Evolutionary conservation across 2,329 filamentous ascomycete genomes (phyloP).

Genomic region (Trichoderma sp.): DNA sequence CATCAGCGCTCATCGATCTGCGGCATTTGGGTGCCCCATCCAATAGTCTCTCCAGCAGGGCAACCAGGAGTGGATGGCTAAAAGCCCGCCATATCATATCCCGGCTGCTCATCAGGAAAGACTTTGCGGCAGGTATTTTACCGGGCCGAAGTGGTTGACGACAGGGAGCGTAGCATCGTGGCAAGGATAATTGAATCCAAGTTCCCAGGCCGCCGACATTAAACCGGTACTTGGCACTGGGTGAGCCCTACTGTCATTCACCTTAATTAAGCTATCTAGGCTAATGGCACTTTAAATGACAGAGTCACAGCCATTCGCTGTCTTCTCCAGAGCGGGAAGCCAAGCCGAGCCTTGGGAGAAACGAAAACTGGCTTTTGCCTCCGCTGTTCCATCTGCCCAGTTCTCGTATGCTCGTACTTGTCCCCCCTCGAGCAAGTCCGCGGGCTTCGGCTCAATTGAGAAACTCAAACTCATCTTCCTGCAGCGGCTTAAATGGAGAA

Average conservation of each 20-base stretch:
- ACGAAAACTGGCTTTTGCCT: background rate
- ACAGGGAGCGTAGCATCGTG: background rate
- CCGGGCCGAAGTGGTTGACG: background rate
- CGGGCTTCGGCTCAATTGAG: slow-evolving; percentile 13
- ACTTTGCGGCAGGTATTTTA: slow-evolving; percentile 2
- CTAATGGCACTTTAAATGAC: background rate
- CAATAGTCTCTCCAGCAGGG: background rate
- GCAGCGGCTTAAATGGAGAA: background rate
- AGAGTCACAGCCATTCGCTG: background rate
- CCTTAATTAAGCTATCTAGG: background rate
- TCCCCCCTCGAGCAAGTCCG: background rate
- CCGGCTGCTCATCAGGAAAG: background rate
- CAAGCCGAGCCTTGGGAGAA: background rate
- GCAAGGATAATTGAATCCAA: background rate
- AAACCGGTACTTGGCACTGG: slow-evolving; percentile 9
- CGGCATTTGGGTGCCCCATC: slow-evolving; percentile 7
- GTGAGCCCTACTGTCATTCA: background rate
- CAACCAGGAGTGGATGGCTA: background rate
- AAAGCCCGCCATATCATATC: background rate
- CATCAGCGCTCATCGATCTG: slow-evolving; percentile 8
- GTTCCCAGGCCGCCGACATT: background rate
- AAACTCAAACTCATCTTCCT: background rate
- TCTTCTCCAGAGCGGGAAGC: background rate
- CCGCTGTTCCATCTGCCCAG: background rate
- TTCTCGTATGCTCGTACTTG: background rate